These are phyloP conservation scores for Erythrophleum fordii DNA, from an alignment of 306 rosid genomes.

Conservation along the genomic window DNA sequence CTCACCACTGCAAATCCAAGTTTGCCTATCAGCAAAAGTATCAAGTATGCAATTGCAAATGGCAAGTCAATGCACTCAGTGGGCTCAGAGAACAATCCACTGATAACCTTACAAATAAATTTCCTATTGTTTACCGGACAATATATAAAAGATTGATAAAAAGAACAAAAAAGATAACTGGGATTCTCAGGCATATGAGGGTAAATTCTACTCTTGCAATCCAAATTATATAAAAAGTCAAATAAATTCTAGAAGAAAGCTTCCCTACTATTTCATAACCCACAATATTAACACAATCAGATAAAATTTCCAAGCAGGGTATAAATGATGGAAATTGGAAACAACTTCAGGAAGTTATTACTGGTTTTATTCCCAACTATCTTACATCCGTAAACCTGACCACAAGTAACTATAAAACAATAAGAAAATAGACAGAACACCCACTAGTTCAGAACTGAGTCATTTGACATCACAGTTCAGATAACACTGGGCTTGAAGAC, in stretches of 20 bases:
- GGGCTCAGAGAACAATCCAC: conserved; percentile 12
- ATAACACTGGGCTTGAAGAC: conserved; percentile 15
- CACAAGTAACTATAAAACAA: background rate
- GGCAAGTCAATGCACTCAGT: conserved; percentile 24
- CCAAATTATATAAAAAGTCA: conserved; percentile 1
- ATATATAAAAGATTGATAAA: conserved; percentile 5
- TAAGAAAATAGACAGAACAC: background rate
- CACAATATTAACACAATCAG: background rate
- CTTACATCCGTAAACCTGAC: background rate
- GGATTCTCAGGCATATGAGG: conserved; percentile 5
- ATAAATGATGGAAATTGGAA: conserved; percentile 12
- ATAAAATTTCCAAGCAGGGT: background rate
- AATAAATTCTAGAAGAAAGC: conserved; percentile 10
- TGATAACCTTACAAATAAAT: conserved; percentile 8
- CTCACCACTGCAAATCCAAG: conserved; percentile 80
- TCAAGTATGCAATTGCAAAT: conserved; percentile 32
- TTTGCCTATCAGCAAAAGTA: conserved; percentile 48
- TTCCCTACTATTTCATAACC: conserved; percentile 9
- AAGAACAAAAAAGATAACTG: conserved; percentile 17
- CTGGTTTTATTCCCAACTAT: conserved; percentile 14
- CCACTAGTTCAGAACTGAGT: conserved; percentile 1
- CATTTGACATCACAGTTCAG: conserved; percentile 25
- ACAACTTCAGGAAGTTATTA: conserved; percentile 23
- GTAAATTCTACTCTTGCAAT: conserved; percentile 3
- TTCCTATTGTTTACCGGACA: background rate